phyloP scores from a whole-genome alignment of 176 grass and related monocot genomes.

The Elymus sibiricus region DNA sequence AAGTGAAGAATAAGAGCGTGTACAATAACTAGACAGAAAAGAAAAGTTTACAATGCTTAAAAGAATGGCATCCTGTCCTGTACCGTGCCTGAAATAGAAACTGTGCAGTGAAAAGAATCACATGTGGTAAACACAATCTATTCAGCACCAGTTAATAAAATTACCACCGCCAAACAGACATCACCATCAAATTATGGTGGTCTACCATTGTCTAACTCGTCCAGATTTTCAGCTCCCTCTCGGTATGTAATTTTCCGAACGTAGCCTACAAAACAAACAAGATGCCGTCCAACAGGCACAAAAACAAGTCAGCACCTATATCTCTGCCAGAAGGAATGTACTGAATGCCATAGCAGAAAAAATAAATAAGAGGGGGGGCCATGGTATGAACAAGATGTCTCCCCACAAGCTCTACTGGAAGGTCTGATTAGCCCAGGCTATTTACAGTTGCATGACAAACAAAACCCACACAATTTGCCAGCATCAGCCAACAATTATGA shows the following conservation, averaged over 20 bases:
- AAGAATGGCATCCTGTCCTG: constrained; percentile 31
- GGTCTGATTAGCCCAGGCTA: background rate
- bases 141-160: constrained; percentile 23
- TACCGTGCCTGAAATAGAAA: constrained; percentile 20
- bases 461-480: constrained; percentile 9
- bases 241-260: constrained; percentile 86
- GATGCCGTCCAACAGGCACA: background rate
- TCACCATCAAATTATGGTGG: constrained; percentile 44
- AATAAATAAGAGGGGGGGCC: background rate
- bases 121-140: constrained; percentile 13
- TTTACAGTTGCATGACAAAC: constrained; percentile 4
- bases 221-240: constrained; percentile 70
- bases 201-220: constrained; percentile 74
- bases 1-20: background rate
- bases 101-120: constrained; percentile 14
- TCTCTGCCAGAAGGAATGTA: background rate
- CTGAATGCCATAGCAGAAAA: background rate
- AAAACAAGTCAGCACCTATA: constrained; percentile 18
- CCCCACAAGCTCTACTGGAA: background rate
- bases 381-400: background rate
- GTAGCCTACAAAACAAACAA: constrained; percentile 66
- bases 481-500: background rate
- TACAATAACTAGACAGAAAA: background rate
- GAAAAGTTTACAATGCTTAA: constrained; percentile 18
- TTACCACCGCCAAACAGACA: constrained; percentile 12